A percentile compares a stretch with the other conserved stretches of the same genome.
phyloP scores from a whole-genome alignment of 768 basidiomycete genomes.

The Holtermanniella nyarrowii region DNA sequence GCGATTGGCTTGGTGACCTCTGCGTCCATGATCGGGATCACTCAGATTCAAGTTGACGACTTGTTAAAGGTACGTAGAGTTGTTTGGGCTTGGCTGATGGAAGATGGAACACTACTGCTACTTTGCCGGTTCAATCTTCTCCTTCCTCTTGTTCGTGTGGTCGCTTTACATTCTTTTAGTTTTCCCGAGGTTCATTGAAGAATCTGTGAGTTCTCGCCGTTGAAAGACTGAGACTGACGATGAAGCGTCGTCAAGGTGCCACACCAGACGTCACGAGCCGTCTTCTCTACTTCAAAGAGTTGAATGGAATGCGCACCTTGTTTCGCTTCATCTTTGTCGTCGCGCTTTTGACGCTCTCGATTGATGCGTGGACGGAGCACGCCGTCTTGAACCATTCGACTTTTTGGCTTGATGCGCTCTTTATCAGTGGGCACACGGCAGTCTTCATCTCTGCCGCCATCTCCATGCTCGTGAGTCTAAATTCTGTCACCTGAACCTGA shows the following conservation, averaged over 20 bases:
- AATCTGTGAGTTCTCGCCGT: conserved; percentile 11
- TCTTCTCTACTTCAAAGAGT: conserved; percentile 28
- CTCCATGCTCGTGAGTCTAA: conserved; percentile 22
- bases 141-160: conserved; percentile 9
- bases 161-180: conserved; percentile 15
- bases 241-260: conserved; percentile 22
- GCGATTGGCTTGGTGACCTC: conserved; percentile 64
- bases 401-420: conserved; percentile 22
- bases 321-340: conserved; percentile 21
- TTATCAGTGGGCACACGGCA: conserved; percentile 12
- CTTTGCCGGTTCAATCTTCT: conserved; percentile 18
- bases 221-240: not conserved
- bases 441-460: conserved; percentile 23
- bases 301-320: conserved; percentile 18
- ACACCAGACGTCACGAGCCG: conserved; percentile 26
- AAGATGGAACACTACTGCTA: conserved; percentile 30
- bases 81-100: not conserved
- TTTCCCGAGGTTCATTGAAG: conserved; percentile 27
- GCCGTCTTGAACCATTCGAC: conserved; percentile 14
- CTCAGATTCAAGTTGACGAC: conserved; percentile 16
- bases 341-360: conserved; percentile 14
- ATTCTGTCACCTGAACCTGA: not conserved
- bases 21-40: conserved; percentile 8
- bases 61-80: conserved; percentile 4
- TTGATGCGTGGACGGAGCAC: conserved; percentile 21